Evolutionary conservation across 176 grass and related monocot genomes (phyloP).

Genomic region (Aegilops longissima): DNA sequence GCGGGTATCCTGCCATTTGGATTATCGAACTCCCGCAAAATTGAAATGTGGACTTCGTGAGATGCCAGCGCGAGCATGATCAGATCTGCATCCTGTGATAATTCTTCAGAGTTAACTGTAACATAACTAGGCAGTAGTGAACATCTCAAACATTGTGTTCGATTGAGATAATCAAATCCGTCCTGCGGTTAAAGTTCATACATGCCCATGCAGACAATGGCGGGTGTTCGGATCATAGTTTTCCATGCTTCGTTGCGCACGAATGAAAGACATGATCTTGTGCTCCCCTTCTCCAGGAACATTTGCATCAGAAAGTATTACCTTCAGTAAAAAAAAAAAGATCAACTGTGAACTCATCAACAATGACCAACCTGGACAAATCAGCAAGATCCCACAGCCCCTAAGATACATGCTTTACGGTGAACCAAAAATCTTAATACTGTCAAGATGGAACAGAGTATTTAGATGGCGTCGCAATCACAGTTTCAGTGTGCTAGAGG

Average conservation of each 20-base stretch:
- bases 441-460: background rate
- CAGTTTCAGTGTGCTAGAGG: background rate
- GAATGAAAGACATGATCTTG: slow-evolving; percentile 97
- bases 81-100: slow-evolving; percentile 71
- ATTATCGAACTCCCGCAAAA: slow-evolving; percentile 56
- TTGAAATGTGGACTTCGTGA: slow-evolving; percentile 78
- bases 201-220: slow-evolving; percentile 83
- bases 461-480: background rate
- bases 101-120: background rate
- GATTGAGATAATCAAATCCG: background rate
- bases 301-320: slow-evolving; percentile 99
- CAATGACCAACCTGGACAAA: background rate
- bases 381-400: too few species aligned
- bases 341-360: background rate
- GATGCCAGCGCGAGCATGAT: slow-evolving; percentile 89
- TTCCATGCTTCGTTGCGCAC: slow-evolving; percentile 22
- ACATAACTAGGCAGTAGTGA: background rate
- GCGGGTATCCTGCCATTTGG: background rate
- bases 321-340: too few species aligned
- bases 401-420: too few species aligned
- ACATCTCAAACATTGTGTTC: slow-evolving; percentile 52
- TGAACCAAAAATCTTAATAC: too few species aligned
- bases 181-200: slow-evolving; percentile 9
- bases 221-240: slow-evolving; percentile 55
- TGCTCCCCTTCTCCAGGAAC: slow-evolving; percentile 99